These are phyloP conservation scores for Hypoxylon rickii DNA, from an alignment of 495 filamentous ascomycete genomes.

Conservation along the genomic window DNA sequence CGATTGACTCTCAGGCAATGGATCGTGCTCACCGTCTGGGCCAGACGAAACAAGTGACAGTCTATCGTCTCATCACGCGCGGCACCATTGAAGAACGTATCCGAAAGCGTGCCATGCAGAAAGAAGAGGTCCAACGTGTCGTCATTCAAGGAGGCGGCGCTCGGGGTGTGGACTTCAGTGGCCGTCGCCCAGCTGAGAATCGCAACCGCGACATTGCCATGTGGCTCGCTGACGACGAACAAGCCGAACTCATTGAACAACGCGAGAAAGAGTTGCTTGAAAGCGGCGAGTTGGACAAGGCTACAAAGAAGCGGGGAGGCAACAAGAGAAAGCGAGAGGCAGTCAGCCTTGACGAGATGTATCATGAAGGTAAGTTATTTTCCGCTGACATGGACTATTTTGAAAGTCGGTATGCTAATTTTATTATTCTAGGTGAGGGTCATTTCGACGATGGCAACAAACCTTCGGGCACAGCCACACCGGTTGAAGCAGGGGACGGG, in stretches of 20 bases:
- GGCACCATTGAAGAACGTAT: slow-evolving; percentile 99
- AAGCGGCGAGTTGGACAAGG: slow-evolving; percentile 62
- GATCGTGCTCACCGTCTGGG: slow-evolving; percentile 97
- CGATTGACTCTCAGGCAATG: slow-evolving; percentile 98
- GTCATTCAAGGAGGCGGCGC: slow-evolving; percentile 91
- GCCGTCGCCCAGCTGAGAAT: slow-evolving; percentile 78
- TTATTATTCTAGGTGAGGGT: slow-evolving; percentile 72
- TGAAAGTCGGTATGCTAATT: slow-evolving; percentile 17
- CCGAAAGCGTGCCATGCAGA: slow-evolving; percentile 94
- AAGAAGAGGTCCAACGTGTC: slow-evolving; percentile 98
- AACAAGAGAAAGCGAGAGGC: slow-evolving; percentile 52
- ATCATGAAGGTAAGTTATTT: slow-evolving; percentile 83
- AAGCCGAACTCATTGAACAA: slow-evolving; percentile 86
- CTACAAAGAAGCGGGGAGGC: slow-evolving; percentile 67
- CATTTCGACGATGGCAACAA: slow-evolving; percentile 87
- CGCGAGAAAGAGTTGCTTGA: slow-evolving; percentile 82
- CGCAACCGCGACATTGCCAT: slow-evolving; percentile 94
- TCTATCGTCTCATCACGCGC: slow-evolving; percentile 95
- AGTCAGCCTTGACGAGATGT: slow-evolving; percentile 92
- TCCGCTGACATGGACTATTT: neutral
- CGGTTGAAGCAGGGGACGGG: slow-evolving; percentile 61
- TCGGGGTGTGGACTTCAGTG: slow-evolving; percentile 86
- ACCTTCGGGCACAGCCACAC: slow-evolving; percentile 82
- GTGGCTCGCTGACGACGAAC: slow-evolving; percentile 95
- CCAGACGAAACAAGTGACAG: slow-evolving; percentile 93